Base-by-base conservation (phyloP, 441 rosid species). In the Iberis amara region DNA sequence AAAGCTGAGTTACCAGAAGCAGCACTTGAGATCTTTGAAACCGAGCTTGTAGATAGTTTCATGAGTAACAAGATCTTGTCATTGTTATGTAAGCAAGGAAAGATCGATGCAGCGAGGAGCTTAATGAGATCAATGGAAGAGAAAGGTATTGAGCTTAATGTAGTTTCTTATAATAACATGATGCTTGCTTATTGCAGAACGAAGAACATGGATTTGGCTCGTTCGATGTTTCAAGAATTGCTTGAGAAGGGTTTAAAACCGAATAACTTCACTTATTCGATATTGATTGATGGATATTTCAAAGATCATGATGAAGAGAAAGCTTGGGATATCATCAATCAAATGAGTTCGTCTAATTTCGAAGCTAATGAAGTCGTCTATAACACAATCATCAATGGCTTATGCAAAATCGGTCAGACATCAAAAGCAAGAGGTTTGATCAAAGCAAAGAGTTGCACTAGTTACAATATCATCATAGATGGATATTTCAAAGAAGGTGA, bases 281-380 rank as follows among this genome's bases (percentile, higher is more conserved):
- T 76, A 52, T 63, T 88, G 61, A 75, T 85, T 24, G 71, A 78
- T 66, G 88, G 95, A 15, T 78, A 66, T 74, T 85, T 76, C 61
- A 77, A 72, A 57, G 74, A 65, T 4, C 80, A 79, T 15, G 68
- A 78, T 33, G 55, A 67, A 40, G 52, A 69, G 14, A 49, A 8
- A 38, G 87, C 84, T 43, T 58, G 78, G 32, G 52, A 70, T 48
- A 18, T 83, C 52, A 71, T 81, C 58, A 72, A 77, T 28, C 69
- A 64, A 41, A 83, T 89, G 89, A 47, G 3, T 26, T 55, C 56
- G 46, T 66, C 68, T n/a, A 75, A 73, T 13, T 68, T 81, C 21
- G 58, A 51, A 54, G 85, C 83, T 12, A 70, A 72, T 10, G 86
- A 79, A 57, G 72, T 65, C 48, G 79, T 84, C 12, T 76, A 66